A percentile compares a stretch with the other conserved stretches of the same genome.
Evolutionary conservation across 306 rosid genomes (phyloP).

Genomic region (Quercus berberidifolia): DNA sequence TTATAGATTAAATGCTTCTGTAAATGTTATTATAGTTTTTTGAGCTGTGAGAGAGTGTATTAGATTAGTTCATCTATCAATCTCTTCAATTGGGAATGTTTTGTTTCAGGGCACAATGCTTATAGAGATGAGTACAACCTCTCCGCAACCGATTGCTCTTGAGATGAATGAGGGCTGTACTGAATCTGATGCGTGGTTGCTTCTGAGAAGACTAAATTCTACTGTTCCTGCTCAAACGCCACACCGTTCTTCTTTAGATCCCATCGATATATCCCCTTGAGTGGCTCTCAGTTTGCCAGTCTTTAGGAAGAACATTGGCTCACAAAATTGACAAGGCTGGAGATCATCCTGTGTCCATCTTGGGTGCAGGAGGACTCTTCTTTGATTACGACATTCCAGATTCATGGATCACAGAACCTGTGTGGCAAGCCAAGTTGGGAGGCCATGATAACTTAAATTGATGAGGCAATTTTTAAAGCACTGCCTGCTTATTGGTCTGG

Average conservation of each 20-base stretch:
- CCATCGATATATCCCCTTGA: conserved; percentile 60
- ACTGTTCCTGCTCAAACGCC: conserved; percentile 24
- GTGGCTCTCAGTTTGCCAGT: conserved; percentile 11
- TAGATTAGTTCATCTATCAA: conserved; percentile 2
- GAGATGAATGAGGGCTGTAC: conserved; percentile 81
- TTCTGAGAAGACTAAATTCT: conserved; percentile 63
- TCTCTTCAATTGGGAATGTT: conserved; percentile 14
- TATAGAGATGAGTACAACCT: conserved; percentile 51
- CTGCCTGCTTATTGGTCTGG: neutral
- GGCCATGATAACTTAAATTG: neutral
- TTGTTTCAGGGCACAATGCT: conserved; percentile 68
- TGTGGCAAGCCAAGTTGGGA: neutral
- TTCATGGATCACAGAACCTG: neutral
- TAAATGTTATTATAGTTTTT: conserved; percentile 1
- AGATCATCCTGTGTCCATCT: neutral
- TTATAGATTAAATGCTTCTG: neutral
- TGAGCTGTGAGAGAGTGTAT: conserved; percentile 3
- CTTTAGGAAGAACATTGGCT: conserved; percentile 9
- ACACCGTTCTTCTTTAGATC: conserved; percentile 18
- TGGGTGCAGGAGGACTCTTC: neutral
- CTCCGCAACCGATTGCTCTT: conserved; percentile 56
- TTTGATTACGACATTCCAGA: neutral
- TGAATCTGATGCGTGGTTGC: conserved; percentile 70
- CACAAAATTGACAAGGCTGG: neutral
- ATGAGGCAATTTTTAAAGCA: neutral